phyloP scores from a whole-genome alignment of 2,329 filamentous ascomycete species.

The Penicillium sp. region DNA sequence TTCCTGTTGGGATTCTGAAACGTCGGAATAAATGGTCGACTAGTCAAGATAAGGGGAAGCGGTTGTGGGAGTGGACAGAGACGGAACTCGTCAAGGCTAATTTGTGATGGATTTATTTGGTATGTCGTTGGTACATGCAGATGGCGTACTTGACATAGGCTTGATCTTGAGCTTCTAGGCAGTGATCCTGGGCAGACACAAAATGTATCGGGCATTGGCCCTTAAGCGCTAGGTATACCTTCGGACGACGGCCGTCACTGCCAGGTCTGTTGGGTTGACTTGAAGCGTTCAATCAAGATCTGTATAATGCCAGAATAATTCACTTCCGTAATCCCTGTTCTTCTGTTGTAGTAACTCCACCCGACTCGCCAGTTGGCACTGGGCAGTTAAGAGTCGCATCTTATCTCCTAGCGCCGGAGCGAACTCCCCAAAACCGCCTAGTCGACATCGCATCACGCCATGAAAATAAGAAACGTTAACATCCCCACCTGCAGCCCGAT shows the following conservation, averaged over 20 bases:
- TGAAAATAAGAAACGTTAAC: constrained; percentile 9
- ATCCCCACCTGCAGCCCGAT: not conserved
- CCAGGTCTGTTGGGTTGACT: no score
- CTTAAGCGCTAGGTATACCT: no score
- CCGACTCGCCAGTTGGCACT: not conserved
- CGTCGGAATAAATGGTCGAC: constrained; percentile 25
- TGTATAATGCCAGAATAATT: no score
- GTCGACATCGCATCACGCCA: not conserved
- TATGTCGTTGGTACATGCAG: no score
- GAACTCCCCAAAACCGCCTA: constrained; percentile 9
- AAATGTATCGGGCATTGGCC: no score
- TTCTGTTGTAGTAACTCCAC: not conserved
- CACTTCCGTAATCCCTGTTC: no score
- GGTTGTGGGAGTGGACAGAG: constrained; percentile 38
- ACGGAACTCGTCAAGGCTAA: constrained; percentile 24
- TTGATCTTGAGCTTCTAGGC: no score
- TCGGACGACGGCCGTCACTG: no score
- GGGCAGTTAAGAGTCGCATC: no score
- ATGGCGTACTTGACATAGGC: no score
- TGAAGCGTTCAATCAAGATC: no score
- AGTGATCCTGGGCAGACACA: no score
- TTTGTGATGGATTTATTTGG: not conserved
- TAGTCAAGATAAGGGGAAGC: constrained; percentile 25
- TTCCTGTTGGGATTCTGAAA: constrained; percentile 30
- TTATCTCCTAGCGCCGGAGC: constrained; percentile 8